phyloP scores from a whole-genome alignment of 768 basidiomycete genomes.

The Lyophyllum shimeji region DNA sequence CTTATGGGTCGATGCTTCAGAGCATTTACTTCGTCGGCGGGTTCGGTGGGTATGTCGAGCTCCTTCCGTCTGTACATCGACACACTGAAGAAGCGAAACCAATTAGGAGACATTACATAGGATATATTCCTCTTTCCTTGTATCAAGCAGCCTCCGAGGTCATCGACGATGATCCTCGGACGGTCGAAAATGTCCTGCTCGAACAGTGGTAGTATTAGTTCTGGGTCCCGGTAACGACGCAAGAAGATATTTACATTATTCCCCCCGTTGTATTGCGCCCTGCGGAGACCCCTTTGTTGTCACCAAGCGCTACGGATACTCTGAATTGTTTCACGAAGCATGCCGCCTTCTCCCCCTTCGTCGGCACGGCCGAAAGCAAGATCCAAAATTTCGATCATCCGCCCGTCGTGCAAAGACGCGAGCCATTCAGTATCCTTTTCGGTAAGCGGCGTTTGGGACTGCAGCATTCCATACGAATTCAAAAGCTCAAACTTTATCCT shows the following conservation, averaged over 20 bases:
- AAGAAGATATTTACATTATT: not conserved
- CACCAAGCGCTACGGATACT: not conserved
- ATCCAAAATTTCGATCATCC: slow-evolving; percentile 24
- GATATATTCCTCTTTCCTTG: slow-evolving; percentile 44
- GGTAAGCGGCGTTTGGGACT: slow-evolving; percentile 19
- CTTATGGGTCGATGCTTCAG: slow-evolving; percentile 23
- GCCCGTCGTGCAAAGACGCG: slow-evolving; percentile 22
- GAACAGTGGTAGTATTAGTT: not conserved
- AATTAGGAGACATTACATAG: slow-evolving; percentile 47
- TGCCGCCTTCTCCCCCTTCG: not conserved
- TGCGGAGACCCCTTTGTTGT: not conserved
- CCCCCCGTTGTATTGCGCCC: not conserved
- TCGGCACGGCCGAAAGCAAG: slow-evolving; percentile 21
- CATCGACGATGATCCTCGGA: not conserved
- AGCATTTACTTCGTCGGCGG: slow-evolving; percentile 54
- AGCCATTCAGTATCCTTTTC: slow-evolving; percentile 36
- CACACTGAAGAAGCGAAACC: not conserved
- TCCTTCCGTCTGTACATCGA: not conserved
- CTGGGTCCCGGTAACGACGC: not conserved
- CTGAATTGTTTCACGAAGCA: slow-evolving; percentile 10
- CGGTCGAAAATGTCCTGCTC: not conserved
- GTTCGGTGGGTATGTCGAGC: slow-evolving; percentile 43
- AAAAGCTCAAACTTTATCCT: slow-evolving; percentile 40
- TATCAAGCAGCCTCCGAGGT: slow-evolving; percentile 33
- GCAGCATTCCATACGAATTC: slow-evolving; percentile 37